Base-by-base conservation (phyloP, 768 basidiomycete genomes). In the Pisolithus albus region DNA sequence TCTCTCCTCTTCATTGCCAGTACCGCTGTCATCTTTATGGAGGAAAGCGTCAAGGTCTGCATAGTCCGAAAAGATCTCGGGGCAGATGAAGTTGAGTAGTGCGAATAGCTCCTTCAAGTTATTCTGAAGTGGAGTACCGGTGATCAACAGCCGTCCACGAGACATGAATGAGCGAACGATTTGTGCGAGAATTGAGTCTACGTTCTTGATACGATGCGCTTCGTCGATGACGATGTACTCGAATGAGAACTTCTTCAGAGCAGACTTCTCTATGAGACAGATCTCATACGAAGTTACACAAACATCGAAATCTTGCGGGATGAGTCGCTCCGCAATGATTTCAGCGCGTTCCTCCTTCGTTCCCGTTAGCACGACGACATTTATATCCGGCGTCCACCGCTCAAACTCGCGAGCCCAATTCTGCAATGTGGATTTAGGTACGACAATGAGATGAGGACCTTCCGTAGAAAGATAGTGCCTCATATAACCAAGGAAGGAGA, bases 181-280 rank as follows among this genome's bases (percentile, higher is more conserved):
- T 70, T 96, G 92, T 15, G 86, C 85, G 15, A 99, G 79, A 61
- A 98, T 86, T 11, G 92, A 95, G 66, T 97, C 92, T 59, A 95
- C 93, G 65, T 98, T 98, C 75, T 98, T 98, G 79, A 99, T 99
- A 21, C 96, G 87, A 64, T 99, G 95, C 1, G 95, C 95, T 71
- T 99, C 95, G 70, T 99, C 95, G 62, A 99, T 98, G 57, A 88
- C 82, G 68, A 97, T 97, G 70, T 98, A 98, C 68, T 95, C 91
- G 74, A 97, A 98, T 0, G 86, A 87, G 67, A 97, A 91, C 67
- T 95, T 95, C 70, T 91, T 92, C 55, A 98, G 75, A 0, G 86
- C 79, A n/a, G 82, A 76, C 69, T 92, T 92, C 66, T 99, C 96
- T 58, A 95, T 91, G 56, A 98, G 79, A 65, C 92, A 95, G 55